These are phyloP conservation scores for Lanmaoa rubissima DNA, from an alignment of 768 basidiomycete genomes.

Conservation along the genomic window DNA sequence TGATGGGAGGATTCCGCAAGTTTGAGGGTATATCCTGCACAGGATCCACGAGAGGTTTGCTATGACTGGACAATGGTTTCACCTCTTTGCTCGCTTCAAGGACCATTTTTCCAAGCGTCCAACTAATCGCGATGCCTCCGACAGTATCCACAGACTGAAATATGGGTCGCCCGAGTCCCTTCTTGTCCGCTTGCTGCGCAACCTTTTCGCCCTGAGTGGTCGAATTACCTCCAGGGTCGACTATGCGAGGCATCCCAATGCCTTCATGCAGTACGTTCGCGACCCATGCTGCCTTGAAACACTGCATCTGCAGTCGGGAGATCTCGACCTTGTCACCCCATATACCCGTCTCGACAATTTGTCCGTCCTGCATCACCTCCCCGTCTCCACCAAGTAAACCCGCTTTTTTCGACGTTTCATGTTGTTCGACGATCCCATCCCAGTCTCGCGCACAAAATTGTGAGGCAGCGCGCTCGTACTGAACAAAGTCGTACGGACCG, in stretches of 20 bases:
- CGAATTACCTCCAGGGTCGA: conserved; percentile 79
- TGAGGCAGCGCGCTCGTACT: conserved; percentile 91
- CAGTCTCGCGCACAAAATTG: conserved; percentile 82
- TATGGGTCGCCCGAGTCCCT: conserved; percentile 77
- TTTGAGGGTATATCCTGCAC: conserved; percentile 61
- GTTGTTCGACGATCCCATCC: conserved; percentile 68
- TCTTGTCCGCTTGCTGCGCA: conserved; percentile 70
- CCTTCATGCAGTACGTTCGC: conserved; percentile 96
- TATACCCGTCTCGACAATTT: conserved; percentile 59
- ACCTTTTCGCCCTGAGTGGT: conserved; percentile 71
- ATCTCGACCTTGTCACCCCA: conserved; percentile 79
- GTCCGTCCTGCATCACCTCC: conserved; percentile 57
- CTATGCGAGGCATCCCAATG: conserved; percentile 88
- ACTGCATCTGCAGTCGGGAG: conserved; percentile 91
- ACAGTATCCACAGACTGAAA: conserved; percentile 95
- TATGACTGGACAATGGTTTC: conserved; percentile 43
- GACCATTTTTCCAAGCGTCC: conserved; percentile 99
- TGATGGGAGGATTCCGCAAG: conserved; percentile 46
- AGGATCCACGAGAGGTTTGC: conserved; percentile 68
- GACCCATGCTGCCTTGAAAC: conserved; percentile 99
- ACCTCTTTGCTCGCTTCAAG: conserved; percentile 93
- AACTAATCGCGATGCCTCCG: conserved; percentile 89
- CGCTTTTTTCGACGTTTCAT: conserved; percentile 51
- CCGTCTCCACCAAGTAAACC: conserved; percentile 58
- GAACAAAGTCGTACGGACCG: conserved; percentile 92